Conservation (phyloP, 2,329 filamentous ascomycete genomes). For the Aspergillus alliaceus region DNA sequence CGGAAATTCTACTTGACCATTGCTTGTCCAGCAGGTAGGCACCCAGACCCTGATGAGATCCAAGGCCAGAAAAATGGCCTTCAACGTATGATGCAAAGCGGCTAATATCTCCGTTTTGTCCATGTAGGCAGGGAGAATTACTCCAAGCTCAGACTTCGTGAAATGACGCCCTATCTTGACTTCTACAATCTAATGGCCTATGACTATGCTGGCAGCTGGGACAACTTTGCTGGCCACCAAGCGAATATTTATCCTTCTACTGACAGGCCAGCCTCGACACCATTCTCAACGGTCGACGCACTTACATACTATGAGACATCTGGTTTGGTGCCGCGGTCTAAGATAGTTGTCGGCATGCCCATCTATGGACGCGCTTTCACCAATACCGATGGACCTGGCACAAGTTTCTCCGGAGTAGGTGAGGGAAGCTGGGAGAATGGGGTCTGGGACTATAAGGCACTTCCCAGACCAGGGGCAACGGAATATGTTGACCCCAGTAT, state of each 20-base stretch:
- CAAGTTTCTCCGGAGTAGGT: conserved; percentile 71
- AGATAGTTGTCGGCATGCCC: conserved; percentile 91
- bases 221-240: conserved; percentile 70
- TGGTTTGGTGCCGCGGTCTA: conserved; percentile 61
- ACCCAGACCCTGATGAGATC: neutral
- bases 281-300: conserved; percentile 73
- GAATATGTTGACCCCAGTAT: conserved; percentile 64
- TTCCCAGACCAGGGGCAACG: conserved; percentile 67
- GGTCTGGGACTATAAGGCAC: conserved; percentile 82
- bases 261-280: conserved; percentile 65
- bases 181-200: conserved; percentile 73
- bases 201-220: conserved; percentile 84
- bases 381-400: conserved; percentile 73
- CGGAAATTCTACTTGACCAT: conserved; percentile 51
- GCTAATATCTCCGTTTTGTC: neutral
- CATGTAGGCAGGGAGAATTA: conserved; percentile 42
- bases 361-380: conserved; percentile 89
- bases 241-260: conserved; percentile 70
- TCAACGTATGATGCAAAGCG: neutral
- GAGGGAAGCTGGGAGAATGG: conserved; percentile 77
- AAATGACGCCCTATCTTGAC: conserved; percentile 50
- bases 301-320: conserved; percentile 67
- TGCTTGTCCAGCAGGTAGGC: conserved; percentile 48
- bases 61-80: neutral
- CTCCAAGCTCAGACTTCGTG: conserved; percentile 41